These are phyloP conservation scores for Penicillium brevicompactum DNA, from an alignment of 2,329 filamentous ascomycete genomes.

Conservation along the genomic window DNA sequence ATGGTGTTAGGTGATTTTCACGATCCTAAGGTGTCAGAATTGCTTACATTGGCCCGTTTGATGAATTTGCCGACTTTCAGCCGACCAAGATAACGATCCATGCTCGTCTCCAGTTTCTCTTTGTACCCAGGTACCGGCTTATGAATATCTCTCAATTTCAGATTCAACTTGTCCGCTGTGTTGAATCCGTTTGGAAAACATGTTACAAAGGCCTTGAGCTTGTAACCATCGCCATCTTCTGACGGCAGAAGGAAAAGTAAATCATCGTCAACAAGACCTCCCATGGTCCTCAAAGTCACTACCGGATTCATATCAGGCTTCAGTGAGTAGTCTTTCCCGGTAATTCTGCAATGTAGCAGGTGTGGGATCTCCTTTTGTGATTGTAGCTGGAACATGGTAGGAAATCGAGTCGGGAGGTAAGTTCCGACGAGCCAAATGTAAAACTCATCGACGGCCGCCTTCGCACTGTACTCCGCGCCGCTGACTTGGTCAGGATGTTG, in stretches of 20 bases:
- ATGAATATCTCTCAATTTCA: conserved; percentile 21
- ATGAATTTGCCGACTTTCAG: conserved; percentile 26
- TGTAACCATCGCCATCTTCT: conserved; percentile 14
- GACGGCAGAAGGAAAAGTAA: conserved; percentile 13
- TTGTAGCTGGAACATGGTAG: background rate
- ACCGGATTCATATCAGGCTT: background rate
- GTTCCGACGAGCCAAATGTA: background rate
- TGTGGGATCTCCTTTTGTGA: background rate
- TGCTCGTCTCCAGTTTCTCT: conserved; percentile 32
- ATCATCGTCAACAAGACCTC: conserved; percentile 15
- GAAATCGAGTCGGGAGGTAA: conserved; percentile 1
- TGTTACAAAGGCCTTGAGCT: conserved; percentile 15
- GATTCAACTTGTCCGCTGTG: conserved; percentile 15
- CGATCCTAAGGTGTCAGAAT: background rate
- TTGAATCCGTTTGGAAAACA: conserved; percentile 24
- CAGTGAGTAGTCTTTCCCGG: background rate
- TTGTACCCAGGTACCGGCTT: conserved; percentile 27
- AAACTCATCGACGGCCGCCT: background rate
- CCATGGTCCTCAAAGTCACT: conserved; percentile 7
- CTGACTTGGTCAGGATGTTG: background rate
- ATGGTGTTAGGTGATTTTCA: background rate
- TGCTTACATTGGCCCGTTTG: conserved; percentile 20
- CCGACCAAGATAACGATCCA: conserved; percentile 33
- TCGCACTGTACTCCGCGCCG: background rate
- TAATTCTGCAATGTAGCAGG: background rate